phyloP scores from a whole-genome alignment of 768 basidiomycete genomes.

The Podaxis mareebaensis region DNA sequence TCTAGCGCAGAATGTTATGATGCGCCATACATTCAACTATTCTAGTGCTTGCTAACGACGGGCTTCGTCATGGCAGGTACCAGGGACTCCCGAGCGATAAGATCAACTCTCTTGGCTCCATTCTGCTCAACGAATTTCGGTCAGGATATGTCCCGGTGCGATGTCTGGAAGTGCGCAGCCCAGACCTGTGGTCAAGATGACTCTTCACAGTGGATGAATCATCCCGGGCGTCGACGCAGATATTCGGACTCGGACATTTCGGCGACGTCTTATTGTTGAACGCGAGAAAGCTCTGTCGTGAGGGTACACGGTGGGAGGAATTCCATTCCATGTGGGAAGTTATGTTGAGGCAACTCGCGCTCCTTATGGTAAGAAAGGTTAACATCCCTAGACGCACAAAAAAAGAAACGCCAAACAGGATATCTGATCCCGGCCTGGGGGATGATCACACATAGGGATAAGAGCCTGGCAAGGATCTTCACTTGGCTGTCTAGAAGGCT shows the following conservation, averaged over 20 bases:
- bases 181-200: neutral
- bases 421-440: constrained; percentile 3
- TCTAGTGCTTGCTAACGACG: neutral
- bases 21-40: neutral
- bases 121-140: neutral
- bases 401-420: constrained; percentile 14
- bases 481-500: neutral
- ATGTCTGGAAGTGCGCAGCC: neutral
- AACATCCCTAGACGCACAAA: neutral
- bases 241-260: constrained; percentile 4
- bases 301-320: neutral
- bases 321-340: constrained; percentile 6
- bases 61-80: neutral
- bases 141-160: neutral
- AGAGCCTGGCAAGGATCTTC: neutral
- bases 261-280: constrained; percentile 4
- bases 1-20: neutral
- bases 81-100: neutral
- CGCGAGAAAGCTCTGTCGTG: neutral
- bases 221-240: neutral
- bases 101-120: neutral
- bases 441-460: constrained; percentile 7
- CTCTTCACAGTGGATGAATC: neutral
- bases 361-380: neutral
- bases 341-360: neutral